A percentile compares a stretch with the other conserved stretches of the same genome.
These are phyloP conservation scores for Cyberlindnera misumaiensis DNA, from an alignment of 805 yeast species.

Conservation along the genomic window DNA sequence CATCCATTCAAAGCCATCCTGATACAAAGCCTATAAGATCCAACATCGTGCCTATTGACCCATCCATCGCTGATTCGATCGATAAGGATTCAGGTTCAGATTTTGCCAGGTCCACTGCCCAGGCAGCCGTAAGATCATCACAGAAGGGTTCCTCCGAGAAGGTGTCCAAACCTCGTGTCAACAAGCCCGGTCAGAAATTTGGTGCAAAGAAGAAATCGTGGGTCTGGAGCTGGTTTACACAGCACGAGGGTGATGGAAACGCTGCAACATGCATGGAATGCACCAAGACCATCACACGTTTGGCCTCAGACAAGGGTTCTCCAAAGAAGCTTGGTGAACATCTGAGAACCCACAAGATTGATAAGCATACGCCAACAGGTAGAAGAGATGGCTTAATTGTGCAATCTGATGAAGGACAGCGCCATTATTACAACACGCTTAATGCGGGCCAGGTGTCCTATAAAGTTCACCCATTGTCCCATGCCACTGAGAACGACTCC, in stretches of 20 bases:
- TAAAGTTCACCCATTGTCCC: conserved; percentile 11
- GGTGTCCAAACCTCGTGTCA: conserved; percentile 24
- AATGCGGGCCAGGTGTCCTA: conserved; percentile 10
- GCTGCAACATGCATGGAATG: conserved; percentile 50
- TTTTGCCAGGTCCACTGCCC: conserved; percentile 15
- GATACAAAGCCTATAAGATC: conserved; percentile 1
- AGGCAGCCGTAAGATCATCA: conserved; percentile 19
- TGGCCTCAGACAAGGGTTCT: conserved; percentile 48
- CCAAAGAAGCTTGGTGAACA: conserved; percentile 56
- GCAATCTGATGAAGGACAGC: conserved; percentile 7
- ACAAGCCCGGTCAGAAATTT: conserved; percentile 48
- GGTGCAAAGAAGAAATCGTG: conserved; percentile 58
- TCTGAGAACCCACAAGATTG: conserved; percentile 45
- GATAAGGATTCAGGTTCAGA: conserved; percentile 9
- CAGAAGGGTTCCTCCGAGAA: conserved; percentile 4
- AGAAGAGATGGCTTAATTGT: conserved; percentile 25
- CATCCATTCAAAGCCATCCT: conserved; percentile 1
- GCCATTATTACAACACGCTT: conserved; percentile 27
- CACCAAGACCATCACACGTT: conserved; percentile 40
- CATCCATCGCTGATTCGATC: conserved; percentile 16
- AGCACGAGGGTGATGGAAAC: conserved; percentile 40
- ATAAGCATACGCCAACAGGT: conserved; percentile 33
- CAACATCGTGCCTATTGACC: conserved; percentile 19
- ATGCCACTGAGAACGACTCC: not conserved
- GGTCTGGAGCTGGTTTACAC: conserved; percentile 60